phyloP scores from a whole-genome alignment of 2,329 filamentous ascomycete genomes.

The Fusarium pseudoanthophilum region DNA sequence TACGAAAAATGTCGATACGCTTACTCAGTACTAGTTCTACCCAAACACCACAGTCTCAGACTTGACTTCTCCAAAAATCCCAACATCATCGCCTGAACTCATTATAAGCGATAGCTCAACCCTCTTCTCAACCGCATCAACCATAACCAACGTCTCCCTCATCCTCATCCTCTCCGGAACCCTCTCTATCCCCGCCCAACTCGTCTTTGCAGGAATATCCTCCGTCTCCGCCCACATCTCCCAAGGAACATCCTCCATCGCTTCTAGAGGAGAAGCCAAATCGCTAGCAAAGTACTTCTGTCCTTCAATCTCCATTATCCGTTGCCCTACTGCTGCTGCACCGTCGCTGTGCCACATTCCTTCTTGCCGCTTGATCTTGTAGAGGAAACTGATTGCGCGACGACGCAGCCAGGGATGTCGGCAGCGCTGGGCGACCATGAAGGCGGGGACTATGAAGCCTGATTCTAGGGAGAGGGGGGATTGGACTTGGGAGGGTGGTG shows the following conservation, averaged over 20 bases:
- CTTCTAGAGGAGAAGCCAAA: background rate
- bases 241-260: slow-evolving; percentile 32
- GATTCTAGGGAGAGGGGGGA: slow-evolving; percentile 48
- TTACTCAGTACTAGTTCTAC: background rate
- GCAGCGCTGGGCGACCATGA: slow-evolving; percentile 43
- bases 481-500: slow-evolving; percentile 17
- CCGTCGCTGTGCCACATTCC: slow-evolving; percentile 49
- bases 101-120: slow-evolving; percentile 39
- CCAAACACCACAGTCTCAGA: slow-evolving; percentile 31
- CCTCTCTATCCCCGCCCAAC: slow-evolving; percentile 37
- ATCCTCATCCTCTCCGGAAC: slow-evolving; percentile 38
- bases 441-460: slow-evolving; percentile 47
- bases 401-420: slow-evolving; percentile 47
- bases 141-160: slow-evolving; percentile 41
- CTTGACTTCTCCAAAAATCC: slow-evolving; percentile 21
- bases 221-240: slow-evolving; percentile 36
- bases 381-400: slow-evolving; percentile 41
- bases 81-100: slow-evolving; percentile 30
- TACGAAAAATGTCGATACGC: background rate
- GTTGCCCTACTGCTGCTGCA: slow-evolving; percentile 37
- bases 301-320: slow-evolving; percentile 39
- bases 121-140: slow-evolving; percentile 25
- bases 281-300: slow-evolving; percentile 34
- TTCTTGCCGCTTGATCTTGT: slow-evolving; percentile 45
- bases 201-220: slow-evolving; percentile 13